phyloP scores from a whole-genome alignment of 192 early-diverging fungal genomes.

The Oehlia diaphana region DNA sequence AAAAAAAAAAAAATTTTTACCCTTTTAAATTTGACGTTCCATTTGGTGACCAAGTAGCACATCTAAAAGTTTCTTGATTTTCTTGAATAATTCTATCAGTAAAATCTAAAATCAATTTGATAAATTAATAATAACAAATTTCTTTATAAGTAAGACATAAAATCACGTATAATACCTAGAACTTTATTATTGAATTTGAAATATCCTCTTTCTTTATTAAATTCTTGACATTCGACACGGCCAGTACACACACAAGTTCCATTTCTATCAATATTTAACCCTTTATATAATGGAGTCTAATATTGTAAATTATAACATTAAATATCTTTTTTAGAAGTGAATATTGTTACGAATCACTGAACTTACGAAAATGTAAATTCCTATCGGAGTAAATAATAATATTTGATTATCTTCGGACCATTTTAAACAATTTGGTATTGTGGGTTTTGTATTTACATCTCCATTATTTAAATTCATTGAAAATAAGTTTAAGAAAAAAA shows the following conservation, averaged over 20 bases:
- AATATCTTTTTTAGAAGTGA: neutral
- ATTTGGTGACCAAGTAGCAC: conserved; percentile 23
- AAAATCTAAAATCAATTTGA: neutral
- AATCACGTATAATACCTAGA: neutral
- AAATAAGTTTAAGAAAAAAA: too few species aligned
- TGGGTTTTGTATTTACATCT: conserved; percentile 3
- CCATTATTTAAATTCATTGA: conserved; percentile 15
- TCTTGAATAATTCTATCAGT: neutral
- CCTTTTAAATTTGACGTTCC: neutral
- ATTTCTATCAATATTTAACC: neutral
- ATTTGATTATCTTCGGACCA: conserved; percentile 30
- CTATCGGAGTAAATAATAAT: conserved; percentile 6
- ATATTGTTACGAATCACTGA: neutral
- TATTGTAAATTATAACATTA: neutral
- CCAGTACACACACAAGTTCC: neutral
- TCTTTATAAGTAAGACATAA: neutral
- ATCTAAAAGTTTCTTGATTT: conserved; percentile 15
- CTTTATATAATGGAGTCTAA: conserved; percentile 22
- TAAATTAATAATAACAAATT: neutral
- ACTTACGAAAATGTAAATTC: conserved; percentile 24
- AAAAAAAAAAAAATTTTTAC: neutral
- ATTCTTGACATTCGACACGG: neutral
- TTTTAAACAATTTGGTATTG: conserved; percentile 8
- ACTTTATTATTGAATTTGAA: conserved; percentile 3
- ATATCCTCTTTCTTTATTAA: neutral